A percentile compares a stretch with the other conserved stretches of the same genome.
phyloP scores from a whole-genome alignment of 371 early-diverging fungal species.

The Mortierella sp. region DNA sequence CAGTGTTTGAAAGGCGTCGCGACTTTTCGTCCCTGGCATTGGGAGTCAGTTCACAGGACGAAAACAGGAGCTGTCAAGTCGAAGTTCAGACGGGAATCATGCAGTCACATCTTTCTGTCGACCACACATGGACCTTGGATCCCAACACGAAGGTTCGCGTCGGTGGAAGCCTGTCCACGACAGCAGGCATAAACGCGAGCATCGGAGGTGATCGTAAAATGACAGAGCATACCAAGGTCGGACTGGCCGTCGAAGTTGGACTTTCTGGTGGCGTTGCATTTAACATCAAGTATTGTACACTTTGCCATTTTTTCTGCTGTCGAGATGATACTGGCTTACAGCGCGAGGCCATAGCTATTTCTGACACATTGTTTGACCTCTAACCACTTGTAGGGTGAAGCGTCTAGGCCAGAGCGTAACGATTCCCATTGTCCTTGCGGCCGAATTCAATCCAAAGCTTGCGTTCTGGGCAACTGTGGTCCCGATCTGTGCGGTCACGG shows the following conservation, averaged over 20 bases:
- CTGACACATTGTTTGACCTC: no score
- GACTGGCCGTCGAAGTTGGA: conserved; percentile 83
- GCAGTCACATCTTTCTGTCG: conserved; percentile 44
- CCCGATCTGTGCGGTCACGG: conserved; percentile 73
- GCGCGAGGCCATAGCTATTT: no score
- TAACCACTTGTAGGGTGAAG: conserved; percentile 70
- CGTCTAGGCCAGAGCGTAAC: conserved; percentile 87
- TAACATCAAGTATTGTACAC: conserved; percentile 67
- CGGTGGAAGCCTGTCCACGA: conserved; percentile 60
- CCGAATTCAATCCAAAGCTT: conserved; percentile 74
- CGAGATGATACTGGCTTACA: no score
- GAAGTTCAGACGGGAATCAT: conserved; percentile 67
- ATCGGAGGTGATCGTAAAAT: conserved; percentile 74
- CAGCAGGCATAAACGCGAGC: conserved; percentile 63
- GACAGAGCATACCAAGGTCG: conserved; percentile 74
- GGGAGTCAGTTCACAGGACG: conserved; percentile 66
- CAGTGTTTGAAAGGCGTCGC: conserved; percentile 58
- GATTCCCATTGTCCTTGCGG: conserved; percentile 84
- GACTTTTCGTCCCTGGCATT: conserved; percentile 71
- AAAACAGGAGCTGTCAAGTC: conserved; percentile 62
- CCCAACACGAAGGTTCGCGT: conserved; percentile 32
- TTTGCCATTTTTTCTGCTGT: no score
- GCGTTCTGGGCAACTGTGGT: conserved; percentile 74
- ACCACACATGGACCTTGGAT: conserved; percentile 45
- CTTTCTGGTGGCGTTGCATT: conserved; percentile 78